These are phyloP conservation scores for Thelephora ganbajun DNA, from an alignment of 768 basidiomycete species.

Conservation along the genomic window DNA sequence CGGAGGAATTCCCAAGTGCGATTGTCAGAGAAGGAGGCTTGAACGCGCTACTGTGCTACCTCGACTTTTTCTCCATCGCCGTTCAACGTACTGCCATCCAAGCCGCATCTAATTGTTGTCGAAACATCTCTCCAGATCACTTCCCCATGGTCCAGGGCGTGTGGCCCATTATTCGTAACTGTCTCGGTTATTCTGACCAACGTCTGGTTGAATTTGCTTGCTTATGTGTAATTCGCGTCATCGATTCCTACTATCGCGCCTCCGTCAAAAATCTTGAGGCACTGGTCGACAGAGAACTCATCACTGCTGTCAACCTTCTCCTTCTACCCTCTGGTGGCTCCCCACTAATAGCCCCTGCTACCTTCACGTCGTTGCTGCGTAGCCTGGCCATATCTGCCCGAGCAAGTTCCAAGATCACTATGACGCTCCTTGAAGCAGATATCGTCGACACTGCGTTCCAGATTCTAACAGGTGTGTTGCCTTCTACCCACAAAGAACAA, in stretches of 20 bases:
- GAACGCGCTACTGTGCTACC: constrained; percentile 82
- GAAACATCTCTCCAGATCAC: constrained; percentile 79
- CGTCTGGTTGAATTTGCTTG: constrained; percentile 96
- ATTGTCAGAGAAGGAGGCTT: constrained; percentile 95
- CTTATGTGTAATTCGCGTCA: constrained; percentile 84
- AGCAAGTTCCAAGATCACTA: constrained; percentile 76
- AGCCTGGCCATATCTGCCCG: constrained; percentile 81
- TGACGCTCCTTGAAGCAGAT: constrained; percentile 81
- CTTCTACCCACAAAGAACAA: constrained; percentile 43
- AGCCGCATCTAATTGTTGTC: constrained; percentile 93
- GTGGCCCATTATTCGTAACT: constrained; percentile 88
- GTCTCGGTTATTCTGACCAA: constrained; percentile 85
- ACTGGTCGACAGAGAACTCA: constrained; percentile 66
- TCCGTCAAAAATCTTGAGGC: constrained; percentile 78
- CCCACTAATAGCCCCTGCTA: constrained; percentile 72
- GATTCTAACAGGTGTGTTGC: constrained; percentile 87
- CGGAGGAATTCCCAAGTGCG: constrained; percentile 90
- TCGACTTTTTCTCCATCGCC: constrained; percentile 97
- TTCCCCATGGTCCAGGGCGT: constrained; percentile 82
- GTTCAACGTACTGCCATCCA: constrained; percentile 95
- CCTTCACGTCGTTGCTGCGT: constrained; percentile 78
- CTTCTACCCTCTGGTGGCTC: constrained; percentile 79
- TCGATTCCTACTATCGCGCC: constrained; percentile 84
- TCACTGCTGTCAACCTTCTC: constrained; percentile 74
- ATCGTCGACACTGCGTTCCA: constrained; percentile 89